Percentiles rank a stretch among this genome's conserved stretches.
Conservation (phyloP, 2,329 filamentous ascomycete genomes). For the Pestalotiopsis sp. region DNA sequence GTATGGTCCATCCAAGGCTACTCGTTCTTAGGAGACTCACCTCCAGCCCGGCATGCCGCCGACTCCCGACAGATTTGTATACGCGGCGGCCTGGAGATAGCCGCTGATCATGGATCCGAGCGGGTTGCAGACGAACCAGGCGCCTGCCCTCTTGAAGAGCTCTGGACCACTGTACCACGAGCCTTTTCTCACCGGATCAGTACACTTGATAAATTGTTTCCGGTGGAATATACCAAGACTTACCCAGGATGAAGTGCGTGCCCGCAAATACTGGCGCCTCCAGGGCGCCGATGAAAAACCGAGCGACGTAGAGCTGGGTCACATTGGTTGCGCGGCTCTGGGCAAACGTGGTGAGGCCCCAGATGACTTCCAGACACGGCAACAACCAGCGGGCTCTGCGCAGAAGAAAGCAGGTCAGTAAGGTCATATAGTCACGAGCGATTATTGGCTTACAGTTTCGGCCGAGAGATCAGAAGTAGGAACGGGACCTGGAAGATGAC, state of each 20-base stretch:
- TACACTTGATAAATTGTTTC: too few relatives aligned
- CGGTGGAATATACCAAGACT: not conserved
- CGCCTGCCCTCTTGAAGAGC: slow-evolving; percentile 32
- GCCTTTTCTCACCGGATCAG: slow-evolving; percentile 15
- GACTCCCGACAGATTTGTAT: slow-evolving; percentile 22
- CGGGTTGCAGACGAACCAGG: slow-evolving; percentile 31
- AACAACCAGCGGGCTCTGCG: slow-evolving; percentile 31
- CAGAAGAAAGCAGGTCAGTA: not conserved
- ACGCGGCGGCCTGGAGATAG: slow-evolving; percentile 29
- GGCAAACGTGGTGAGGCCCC: slow-evolving; percentile 34
- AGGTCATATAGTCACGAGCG: too few relatives aligned
- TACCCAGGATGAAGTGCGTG: slow-evolving; percentile 34
- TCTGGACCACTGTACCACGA: slow-evolving; percentile 30
- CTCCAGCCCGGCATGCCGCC: slow-evolving; percentile 22
- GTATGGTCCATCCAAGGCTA: too few relatives aligned
- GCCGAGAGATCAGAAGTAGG: slow-evolving; percentile 32
- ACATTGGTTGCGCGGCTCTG: slow-evolving; percentile 31
- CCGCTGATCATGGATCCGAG: slow-evolving; percentile 34
- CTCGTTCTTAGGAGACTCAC: slow-evolving; percentile 5
- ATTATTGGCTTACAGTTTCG: slow-evolving; percentile 24
- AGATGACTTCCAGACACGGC: slow-evolving; percentile 32
- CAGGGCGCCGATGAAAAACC: slow-evolving; percentile 34
- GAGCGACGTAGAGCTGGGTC: slow-evolving; percentile 32
- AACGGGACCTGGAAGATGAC: slow-evolving; percentile 36
- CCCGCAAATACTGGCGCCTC: slow-evolving; percentile 35